A percentile compares a stretch with the other conserved stretches of the same genome.
phyloP scores from a whole-genome alignment of 148 eudicot genomes.

The Silene uniflora region DNA sequence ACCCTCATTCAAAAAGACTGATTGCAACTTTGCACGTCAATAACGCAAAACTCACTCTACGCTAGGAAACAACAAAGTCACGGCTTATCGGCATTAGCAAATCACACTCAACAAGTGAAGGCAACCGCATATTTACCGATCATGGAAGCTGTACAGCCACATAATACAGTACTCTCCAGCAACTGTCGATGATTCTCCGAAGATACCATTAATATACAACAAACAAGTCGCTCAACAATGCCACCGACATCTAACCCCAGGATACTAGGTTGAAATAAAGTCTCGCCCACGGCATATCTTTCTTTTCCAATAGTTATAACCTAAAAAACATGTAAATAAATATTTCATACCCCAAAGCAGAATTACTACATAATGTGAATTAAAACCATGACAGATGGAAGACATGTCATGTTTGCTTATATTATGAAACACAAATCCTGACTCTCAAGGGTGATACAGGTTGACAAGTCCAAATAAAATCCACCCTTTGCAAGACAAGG shows the following conservation, averaged over 20 bases:
- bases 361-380: background rate
- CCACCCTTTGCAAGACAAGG: too few relatives aligned
- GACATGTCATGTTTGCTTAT: background rate
- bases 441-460: background rate
- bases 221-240: constrained; percentile 95
- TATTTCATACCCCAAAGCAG: constrained; percentile 1
- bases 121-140: constrained; percentile 41
- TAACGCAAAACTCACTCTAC: too few relatives aligned
- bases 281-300: constrained; percentile 81
- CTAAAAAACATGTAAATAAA: constrained; percentile 31
- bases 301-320: constrained; percentile 80
- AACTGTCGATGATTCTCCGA: constrained; percentile 94
- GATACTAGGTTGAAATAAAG: constrained; percentile 82
- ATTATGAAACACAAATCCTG: background rate
- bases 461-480: background rate
- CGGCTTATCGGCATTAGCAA: too few relatives aligned
- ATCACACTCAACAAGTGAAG: too few relatives aligned
- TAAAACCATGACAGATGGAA: background rate
- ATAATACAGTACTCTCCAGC: constrained; percentile 87
- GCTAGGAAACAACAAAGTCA: too few relatives aligned
- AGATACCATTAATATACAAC: constrained; percentile 72
- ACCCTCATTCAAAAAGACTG: too few relatives aligned
- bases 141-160: constrained; percentile 88
- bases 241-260: constrained; percentile 86
- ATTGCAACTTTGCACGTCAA: too few relatives aligned